Evolutionary conservation across 2,329 filamentous ascomycete species (phyloP).

Genomic region (Claviceps capensis): DNA sequence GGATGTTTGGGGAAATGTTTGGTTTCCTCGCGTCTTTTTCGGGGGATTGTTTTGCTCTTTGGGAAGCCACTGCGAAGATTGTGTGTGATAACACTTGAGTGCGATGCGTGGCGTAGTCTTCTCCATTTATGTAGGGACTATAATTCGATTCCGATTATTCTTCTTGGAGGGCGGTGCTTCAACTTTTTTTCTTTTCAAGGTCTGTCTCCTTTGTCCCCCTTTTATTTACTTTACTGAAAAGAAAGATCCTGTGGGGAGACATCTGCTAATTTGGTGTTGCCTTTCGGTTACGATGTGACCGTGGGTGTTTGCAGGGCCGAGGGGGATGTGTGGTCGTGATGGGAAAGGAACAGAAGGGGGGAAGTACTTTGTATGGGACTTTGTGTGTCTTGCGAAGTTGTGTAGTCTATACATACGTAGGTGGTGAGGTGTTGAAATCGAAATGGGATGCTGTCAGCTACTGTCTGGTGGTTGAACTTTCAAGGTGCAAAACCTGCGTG

Average conservation of each 20-base stretch:
- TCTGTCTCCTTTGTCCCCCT: conserved; percentile 1
- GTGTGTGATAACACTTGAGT: conserved; percentile 13
- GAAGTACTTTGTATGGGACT: neutral
- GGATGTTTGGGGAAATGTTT: neutral
- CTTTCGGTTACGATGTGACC: neutral
- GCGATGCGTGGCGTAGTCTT: conserved; percentile 12
- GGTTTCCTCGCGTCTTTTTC: neutral
- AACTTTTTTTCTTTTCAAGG: conserved; percentile 8
- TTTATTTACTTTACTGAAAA: neutral
- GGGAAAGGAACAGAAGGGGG: neutral
- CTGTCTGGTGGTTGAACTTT: too few relatives aligned
- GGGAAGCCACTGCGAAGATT: conserved; percentile 14
- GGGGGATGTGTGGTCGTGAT: neutral
- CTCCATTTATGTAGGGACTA: conserved; percentile 3
- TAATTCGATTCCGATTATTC: conserved; percentile 15
- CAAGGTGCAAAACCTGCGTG: too few relatives aligned
- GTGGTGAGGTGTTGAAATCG: too few relatives aligned
- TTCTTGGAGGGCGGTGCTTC: conserved; percentile 13
- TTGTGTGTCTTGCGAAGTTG: neutral
- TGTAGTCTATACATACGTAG: too few relatives aligned
- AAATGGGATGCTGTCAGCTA: too few relatives aligned
- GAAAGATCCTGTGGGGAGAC: neutral
- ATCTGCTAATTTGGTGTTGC: conserved; percentile 5
- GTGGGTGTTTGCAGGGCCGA: neutral
- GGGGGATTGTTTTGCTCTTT: conserved; percentile 5